Evolutionary conservation across 345 rosid species (phyloP).

Genomic region (Kernera saxatilis): DNA sequence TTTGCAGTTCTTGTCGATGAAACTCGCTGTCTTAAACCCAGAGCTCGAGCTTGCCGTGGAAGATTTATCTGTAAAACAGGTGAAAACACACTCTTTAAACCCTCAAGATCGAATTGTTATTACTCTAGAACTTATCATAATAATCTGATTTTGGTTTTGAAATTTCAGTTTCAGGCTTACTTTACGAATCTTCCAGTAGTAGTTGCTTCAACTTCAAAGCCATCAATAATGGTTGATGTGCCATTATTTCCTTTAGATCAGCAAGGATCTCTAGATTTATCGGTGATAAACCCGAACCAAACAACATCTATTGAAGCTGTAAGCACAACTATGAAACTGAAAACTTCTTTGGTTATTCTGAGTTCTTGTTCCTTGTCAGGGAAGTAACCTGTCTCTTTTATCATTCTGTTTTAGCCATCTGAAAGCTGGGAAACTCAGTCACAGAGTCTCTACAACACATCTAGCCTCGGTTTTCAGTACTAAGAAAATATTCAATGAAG

Average conservation of each 20-base stretch:
- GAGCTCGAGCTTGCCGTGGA: constrained; percentile 41
- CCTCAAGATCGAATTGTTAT: not conserved
- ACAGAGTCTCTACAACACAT: constrained; percentile 29
- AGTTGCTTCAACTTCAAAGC: constrained; percentile 20
- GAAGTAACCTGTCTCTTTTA: constrained; percentile 8
- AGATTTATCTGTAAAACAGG: constrained; percentile 37
- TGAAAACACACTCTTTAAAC: constrained; percentile 12
- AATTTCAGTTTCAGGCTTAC: constrained; percentile 38
- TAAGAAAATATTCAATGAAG: constrained; percentile 11
- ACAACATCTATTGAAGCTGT: constrained; percentile 8
- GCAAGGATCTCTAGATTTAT: constrained; percentile 27
- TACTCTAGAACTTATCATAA: not conserved
- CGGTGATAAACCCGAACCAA: constrained; percentile 22
- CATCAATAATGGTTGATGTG: constrained; percentile 29
- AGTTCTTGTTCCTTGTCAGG: not conserved
- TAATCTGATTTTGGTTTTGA: not conserved
- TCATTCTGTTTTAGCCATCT: constrained; percentile 29
- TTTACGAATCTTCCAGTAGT: constrained; percentile 34
- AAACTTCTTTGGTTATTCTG: not conserved
- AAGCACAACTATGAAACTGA: constrained; percentile 24
- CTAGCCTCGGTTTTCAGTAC: constrained; percentile 34
- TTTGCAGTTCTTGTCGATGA: constrained; percentile 80
- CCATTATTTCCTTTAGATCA: constrained; percentile 32
- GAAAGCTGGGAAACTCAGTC: constrained; percentile 37
- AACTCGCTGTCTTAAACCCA: constrained; percentile 59